Evolutionary conservation across 441 rosid species (phyloP), one percentile per base, ranked within the genome.

Genomic region (Arabidopsis lyrata): DNA sequence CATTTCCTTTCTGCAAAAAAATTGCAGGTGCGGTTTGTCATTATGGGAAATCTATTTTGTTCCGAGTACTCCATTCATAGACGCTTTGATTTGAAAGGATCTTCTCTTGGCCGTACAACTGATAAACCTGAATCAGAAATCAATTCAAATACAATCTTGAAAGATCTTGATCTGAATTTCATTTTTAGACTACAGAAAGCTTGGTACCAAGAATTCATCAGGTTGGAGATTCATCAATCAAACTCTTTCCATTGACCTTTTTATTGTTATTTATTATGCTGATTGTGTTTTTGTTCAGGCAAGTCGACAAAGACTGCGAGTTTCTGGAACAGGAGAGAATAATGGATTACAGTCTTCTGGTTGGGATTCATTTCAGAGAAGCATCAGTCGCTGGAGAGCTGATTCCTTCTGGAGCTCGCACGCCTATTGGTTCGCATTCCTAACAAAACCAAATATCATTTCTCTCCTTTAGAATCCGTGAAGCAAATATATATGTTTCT

Each of bases 171-270:
- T 75, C 84, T 89, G 24, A 87, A 87, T 75, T 89, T 89, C 77
- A 81, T 82, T 62, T 89, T 89, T 75, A 80, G 84, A 68, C 66
- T 89, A 29, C 88, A 84, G 47, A 89, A 86, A 76, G 68, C 83
- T 45, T 84, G 91, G 94, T 89, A 68, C 62, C 88, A 87, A 78
- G 91, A 89, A 68, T 87, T 89, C 63, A 90, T 91, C 90, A 90
- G 97, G 99, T 95, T 59, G 83, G 66, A 72, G 55, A 60, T 10
- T 10, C 13, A 54, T 38, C 27, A 12, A 62, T 59, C 47, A 39
- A 15, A 24, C n/a, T 60, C 68, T 16, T 62, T 45, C 29, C 8
- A 14, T 15, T 62, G 14, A 44, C 35, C 22, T 12, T 31, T 41
- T 3, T 44, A 34, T 38, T 66, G 35, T 8, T n/a, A 71, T 31